These are phyloP conservation scores for Keqinozyma sinolaborantium DNA, from an alignment of 1,139 yeast genomes.

Conservation along the genomic window DNA sequence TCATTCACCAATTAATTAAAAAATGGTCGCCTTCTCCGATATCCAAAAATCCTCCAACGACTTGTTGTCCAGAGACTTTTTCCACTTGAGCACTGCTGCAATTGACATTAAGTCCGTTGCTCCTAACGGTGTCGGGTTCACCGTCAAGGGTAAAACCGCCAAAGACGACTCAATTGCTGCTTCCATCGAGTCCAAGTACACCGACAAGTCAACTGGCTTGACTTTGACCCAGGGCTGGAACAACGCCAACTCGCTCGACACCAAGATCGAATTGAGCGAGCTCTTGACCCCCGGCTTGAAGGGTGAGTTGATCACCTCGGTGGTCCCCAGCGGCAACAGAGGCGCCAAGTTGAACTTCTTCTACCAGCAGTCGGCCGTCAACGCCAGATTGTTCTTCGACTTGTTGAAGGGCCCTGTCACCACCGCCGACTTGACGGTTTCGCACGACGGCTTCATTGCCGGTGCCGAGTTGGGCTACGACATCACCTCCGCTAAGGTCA, in stretches of 20 bases:
- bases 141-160: constrained; percentile 89
- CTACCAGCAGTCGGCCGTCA: constrained; percentile 90
- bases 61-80: constrained; percentile 88
- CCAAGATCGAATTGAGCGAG: constrained; percentile 91
- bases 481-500: constrained; percentile 85
- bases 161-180: constrained; percentile 84
- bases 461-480: constrained; percentile 98
- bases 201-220: constrained; percentile 91
- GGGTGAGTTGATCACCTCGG: constrained; percentile 86
- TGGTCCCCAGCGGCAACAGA: constrained; percentile 84
- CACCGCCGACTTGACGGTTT: constrained; percentile 91
- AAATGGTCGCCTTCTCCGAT: constrained; percentile 68
- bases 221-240: constrained; percentile 98
- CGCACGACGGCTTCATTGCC: constrained; percentile 94
- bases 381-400: constrained; percentile 94
- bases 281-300: constrained; percentile 94
- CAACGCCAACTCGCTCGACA: constrained; percentile 86
- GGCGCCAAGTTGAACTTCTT: constrained; percentile 87
- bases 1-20: constrained; percentile 18
- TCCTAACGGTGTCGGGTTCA: constrained; percentile 94
- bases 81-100: constrained; percentile 83
- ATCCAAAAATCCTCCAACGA: constrained; percentile 89
- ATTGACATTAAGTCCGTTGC: constrained; percentile 90
- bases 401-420: constrained; percentile 93
- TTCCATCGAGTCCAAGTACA: constrained; percentile 85